phyloP scores from a whole-genome alignment of 176 grass and related monocot species.

The Oryza rufipogon region DNA sequence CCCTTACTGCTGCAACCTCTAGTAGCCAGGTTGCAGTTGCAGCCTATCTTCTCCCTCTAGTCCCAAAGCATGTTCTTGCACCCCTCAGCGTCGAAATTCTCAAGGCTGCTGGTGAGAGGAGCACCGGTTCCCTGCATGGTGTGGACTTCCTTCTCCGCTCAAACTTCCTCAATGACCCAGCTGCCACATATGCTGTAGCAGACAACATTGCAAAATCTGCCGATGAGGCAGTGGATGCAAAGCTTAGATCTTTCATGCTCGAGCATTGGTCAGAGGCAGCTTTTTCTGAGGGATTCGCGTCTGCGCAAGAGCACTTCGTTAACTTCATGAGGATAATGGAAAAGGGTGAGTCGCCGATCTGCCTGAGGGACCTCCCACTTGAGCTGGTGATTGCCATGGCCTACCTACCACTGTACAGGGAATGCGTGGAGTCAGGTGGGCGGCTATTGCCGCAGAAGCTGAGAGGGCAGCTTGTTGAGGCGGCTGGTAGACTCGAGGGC shows the following conservation, averaged over 20 bases:
- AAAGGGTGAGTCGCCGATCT: slow-evolving; percentile 63
- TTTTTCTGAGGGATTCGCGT: slow-evolving; percentile 52
- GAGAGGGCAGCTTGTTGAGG: slow-evolving; percentile 93
- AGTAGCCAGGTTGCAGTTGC: slow-evolving; percentile 65
- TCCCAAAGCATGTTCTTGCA: slow-evolving; percentile 78
- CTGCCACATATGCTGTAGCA: slow-evolving; percentile 82
- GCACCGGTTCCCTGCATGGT: slow-evolving; percentile 70
- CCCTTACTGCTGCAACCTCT: slow-evolving; percentile 84
- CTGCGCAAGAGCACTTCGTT: slow-evolving; percentile 68
- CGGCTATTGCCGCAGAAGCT: slow-evolving; percentile 79
- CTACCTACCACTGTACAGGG: slow-evolving; percentile 84
- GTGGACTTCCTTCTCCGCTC: slow-evolving; percentile 85
- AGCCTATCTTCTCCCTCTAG: slow-evolving; percentile 79
- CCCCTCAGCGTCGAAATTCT: slow-evolving; percentile 85
- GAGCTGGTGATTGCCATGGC: slow-evolving; percentile 80
- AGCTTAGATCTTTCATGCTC: slow-evolving; percentile 71
- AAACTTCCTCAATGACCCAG: slow-evolving; percentile 72
- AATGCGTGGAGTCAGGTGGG: slow-evolving; percentile 65
- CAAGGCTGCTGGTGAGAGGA: slow-evolving; percentile 95
- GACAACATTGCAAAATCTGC: slow-evolving; percentile 70
- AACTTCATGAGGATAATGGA: slow-evolving; percentile 79
- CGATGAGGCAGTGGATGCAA: slow-evolving; percentile 68
- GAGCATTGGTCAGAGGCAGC: slow-evolving; percentile 88
- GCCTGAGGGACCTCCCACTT: slow-evolving; percentile 64
- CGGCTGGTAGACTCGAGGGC: slow-evolving; percentile 66